A percentile compares a stretch with the other conserved stretches of the same genome.
Conservation (phyloP, 306 rosid genomes). For the Cyclanthera cordifolia region DNA sequence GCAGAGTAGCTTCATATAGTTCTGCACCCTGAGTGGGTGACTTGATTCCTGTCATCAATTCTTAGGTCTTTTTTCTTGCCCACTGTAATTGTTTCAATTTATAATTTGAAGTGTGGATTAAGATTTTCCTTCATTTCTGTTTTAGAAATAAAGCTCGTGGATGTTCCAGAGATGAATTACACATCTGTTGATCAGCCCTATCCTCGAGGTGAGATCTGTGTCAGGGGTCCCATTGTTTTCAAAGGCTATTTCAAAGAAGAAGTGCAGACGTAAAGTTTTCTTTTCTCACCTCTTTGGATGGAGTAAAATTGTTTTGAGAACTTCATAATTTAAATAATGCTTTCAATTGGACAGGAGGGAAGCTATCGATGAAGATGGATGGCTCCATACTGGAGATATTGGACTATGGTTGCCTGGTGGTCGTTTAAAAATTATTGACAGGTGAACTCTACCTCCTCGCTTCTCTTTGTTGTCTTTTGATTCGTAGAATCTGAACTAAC, state of each 20-base stretch:
- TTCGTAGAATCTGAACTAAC: not conserved
- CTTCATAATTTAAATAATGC: constrained; percentile 11
- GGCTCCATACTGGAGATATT: constrained; percentile 96
- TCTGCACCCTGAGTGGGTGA: not conserved
- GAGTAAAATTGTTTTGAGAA: constrained; percentile 6
- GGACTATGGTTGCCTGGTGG: constrained; percentile 86
- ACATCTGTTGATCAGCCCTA: constrained; percentile 70
- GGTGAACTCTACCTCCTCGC: constrained; percentile 36
- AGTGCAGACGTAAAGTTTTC: constrained; percentile 63
- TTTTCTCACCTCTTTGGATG: constrained; percentile 20
- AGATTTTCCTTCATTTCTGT: constrained; percentile 21
- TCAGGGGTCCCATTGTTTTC: constrained; percentile 87
- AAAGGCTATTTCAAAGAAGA: constrained; percentile 85
- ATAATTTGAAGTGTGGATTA: not conserved
- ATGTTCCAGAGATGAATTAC: constrained; percentile 96
- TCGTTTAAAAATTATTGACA: constrained; percentile 87
- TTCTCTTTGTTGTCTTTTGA: not conserved
- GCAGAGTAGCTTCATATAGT: not conserved
- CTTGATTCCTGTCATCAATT: not conserved
- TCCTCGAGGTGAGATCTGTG: constrained; percentile 98
- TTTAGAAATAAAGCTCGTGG: constrained; percentile 91
- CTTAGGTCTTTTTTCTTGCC: not conserved
- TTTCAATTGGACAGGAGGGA: constrained; percentile 68
- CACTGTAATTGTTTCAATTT: not conserved
- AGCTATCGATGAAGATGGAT: constrained; percentile 76